A percentile compares a stretch with the other conserved stretches of the same genome.
These are phyloP conservation scores for Salix udensis DNA, from an alignment of 345 rosid species.

Conservation along the genomic window DNA sequence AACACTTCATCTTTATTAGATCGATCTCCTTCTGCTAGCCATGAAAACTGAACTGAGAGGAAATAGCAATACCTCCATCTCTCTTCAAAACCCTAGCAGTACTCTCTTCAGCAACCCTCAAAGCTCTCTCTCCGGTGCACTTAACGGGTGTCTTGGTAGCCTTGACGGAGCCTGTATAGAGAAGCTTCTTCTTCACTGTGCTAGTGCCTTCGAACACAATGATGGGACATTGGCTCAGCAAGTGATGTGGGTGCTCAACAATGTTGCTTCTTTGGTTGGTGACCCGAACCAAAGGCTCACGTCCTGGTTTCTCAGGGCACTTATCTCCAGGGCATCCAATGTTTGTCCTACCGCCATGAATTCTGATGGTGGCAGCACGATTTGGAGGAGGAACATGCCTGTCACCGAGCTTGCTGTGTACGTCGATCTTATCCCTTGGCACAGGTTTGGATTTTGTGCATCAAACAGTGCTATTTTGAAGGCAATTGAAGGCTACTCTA, in stretches of 20 bases:
- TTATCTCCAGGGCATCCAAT: slow-evolving; percentile 56
- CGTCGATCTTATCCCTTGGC: slow-evolving; percentile 75
- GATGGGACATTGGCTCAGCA: slow-evolving; percentile 73
- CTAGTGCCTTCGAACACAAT: slow-evolving; percentile 57
- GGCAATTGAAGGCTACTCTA: slow-evolving; percentile 45
- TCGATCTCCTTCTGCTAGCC: background rate
- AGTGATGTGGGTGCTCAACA: slow-evolving; percentile 83
- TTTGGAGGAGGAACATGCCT: slow-evolving; percentile 42
- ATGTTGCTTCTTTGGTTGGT: slow-evolving; percentile 57
- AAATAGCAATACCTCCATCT: slow-evolving; percentile 33
- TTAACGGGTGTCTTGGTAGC: slow-evolving; percentile 57
- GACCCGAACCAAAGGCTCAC: slow-evolving; percentile 70
- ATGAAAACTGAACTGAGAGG: slow-evolving; percentile 50
- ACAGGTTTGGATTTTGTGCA: slow-evolving; percentile 65
- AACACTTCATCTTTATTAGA: background rate
- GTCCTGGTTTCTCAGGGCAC: slow-evolving; percentile 58
- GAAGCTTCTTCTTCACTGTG: slow-evolving; percentile 70
- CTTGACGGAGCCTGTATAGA: slow-evolving; percentile 69
- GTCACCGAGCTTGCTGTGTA: slow-evolving; percentile 67
- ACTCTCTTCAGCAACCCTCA: slow-evolving; percentile 33
- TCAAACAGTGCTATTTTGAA: slow-evolving; percentile 50
- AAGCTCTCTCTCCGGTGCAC: slow-evolving; percentile 47
- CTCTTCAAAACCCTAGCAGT: slow-evolving; percentile 35
- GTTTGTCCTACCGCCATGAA: slow-evolving; percentile 49
- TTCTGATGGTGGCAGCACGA: slow-evolving; percentile 35